A percentile compares a stretch with the other conserved stretches of the same genome.
phyloP scores from a whole-genome alignment of 2,329 filamentous ascomycete species.

The Arthrobotrys sphaeroides region DNA sequence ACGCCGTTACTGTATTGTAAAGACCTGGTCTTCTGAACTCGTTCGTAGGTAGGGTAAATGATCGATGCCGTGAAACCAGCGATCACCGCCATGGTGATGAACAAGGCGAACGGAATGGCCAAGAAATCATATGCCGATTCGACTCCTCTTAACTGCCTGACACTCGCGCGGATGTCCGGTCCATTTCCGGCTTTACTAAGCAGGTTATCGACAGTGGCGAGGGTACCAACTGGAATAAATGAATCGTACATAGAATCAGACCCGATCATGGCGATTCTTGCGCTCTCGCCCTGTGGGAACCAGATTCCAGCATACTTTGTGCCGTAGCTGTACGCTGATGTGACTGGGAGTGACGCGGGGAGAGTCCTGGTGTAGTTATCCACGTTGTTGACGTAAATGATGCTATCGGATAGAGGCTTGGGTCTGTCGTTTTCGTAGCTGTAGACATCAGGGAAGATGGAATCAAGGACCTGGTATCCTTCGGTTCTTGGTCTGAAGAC shows the following conservation, averaged over 20 bases:
- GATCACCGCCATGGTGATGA: conserved; percentile 78
- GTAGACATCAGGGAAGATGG: conserved; percentile 25
- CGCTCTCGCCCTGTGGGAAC: conserved; percentile 5
- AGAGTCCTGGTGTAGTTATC: conserved; percentile 45
- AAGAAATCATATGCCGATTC: conserved; percentile 75
- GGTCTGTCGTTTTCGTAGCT: neutral
- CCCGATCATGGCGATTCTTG: conserved; percentile 9
- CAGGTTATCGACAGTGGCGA: conserved; percentile 21
- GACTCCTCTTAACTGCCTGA: conserved; percentile 75
- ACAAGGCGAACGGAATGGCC: conserved; percentile 60
- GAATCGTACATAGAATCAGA: neutral
- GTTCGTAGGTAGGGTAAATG: conserved; percentile 84
- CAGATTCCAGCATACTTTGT: conserved; percentile 23
- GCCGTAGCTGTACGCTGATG: neutral
- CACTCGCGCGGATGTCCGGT: conserved; percentile 11
- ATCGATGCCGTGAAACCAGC: conserved; percentile 79
- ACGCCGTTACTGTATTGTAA: conserved; percentile 94
- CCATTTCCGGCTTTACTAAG: conserved; percentile 21
- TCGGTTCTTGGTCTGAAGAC: conserved; percentile 15
- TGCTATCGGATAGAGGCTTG: neutral
- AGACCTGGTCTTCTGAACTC: conserved; percentile 79
- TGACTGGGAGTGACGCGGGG: neutral
- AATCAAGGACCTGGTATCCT: conserved; percentile 2
- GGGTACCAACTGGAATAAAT: neutral
- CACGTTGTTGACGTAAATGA: conserved; percentile 23